Percentiles rank a stretch among this genome's conserved stretches.
Evolutionary conservation across 768 basidiomycete genomes (phyloP).

Genomic region (Mycena metata): DNA sequence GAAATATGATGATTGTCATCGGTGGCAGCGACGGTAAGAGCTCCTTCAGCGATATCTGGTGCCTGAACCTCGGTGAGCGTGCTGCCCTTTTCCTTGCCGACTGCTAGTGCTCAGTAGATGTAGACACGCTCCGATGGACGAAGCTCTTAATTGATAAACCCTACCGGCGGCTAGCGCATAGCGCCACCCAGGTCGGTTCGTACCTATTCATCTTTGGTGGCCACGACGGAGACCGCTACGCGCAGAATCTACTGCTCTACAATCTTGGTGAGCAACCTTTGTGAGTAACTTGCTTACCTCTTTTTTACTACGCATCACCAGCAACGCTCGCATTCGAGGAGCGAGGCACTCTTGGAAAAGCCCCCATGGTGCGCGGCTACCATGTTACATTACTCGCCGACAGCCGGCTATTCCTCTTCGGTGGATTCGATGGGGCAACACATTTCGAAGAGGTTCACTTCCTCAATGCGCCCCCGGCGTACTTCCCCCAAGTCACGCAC

Average conservation of each 20-base stretch:
- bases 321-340: constrained; percentile 89
- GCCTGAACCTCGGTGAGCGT: constrained; percentile 84
- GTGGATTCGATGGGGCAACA: constrained; percentile 88
- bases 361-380: constrained; percentile 85
- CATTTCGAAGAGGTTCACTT: constrained; percentile 90
- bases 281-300: background rate
- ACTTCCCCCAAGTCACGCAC: constrained; percentile 90
- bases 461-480: constrained; percentile 87
- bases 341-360: constrained; percentile 74
- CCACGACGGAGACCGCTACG: constrained; percentile 85
- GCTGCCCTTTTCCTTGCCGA: background rate
- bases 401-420: constrained; percentile 86
- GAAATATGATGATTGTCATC: constrained; percentile 87
- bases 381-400: constrained; percentile 88
- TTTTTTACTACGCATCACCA: constrained; percentile 45
- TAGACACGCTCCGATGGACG: constrained; percentile 63
- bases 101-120: background rate
- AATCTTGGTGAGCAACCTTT: constrained; percentile 76
- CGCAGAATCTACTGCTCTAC: constrained; percentile 81
- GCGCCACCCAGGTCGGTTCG: constrained; percentile 90
- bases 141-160: constrained; percentile 56
- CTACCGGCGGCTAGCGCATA: constrained; percentile 78
- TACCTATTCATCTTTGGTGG: constrained; percentile 93
- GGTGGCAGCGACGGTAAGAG: constrained; percentile 94
- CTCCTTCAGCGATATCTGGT: constrained; percentile 91